Conservation (phyloP, 352 stramenopile genomes). For the Globisporangium ultimum region DNA sequence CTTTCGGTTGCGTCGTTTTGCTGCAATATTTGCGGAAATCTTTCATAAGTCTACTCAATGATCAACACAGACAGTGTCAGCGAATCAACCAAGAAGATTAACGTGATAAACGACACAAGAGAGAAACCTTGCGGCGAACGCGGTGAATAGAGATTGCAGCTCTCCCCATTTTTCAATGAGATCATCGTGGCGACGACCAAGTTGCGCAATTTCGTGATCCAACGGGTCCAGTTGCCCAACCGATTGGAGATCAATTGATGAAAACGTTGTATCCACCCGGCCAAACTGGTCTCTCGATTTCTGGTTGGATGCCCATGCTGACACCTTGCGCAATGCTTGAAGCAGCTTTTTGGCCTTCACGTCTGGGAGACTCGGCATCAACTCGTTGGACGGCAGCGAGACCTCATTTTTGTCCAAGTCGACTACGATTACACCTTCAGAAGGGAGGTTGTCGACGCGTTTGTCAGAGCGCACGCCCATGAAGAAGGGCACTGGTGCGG, state of each 20-base stretch:
- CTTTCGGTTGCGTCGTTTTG: constrained; percentile 8
- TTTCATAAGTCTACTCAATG: constrained; percentile 44
- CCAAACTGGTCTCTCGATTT: constrained; percentile 19
- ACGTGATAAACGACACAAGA: not conserved
- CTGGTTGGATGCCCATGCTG: constrained; percentile 40
- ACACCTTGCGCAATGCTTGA: constrained; percentile 44
- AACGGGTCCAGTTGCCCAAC: constrained; percentile 22
- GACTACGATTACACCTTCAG: constrained; percentile 63
- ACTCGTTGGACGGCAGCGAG: constrained; percentile 31
- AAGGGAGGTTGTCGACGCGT: constrained; percentile 30
- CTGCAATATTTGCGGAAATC: constrained; percentile 59
- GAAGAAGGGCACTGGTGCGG: constrained; percentile 72
- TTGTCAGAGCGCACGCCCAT: constrained; percentile 59
- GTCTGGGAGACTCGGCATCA: constrained; percentile 48
- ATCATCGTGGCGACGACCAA: constrained; percentile 40
- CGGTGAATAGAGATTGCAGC: constrained; percentile 46
- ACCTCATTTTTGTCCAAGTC: constrained; percentile 71
- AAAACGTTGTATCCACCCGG: constrained; percentile 16
- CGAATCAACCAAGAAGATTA: not conserved
- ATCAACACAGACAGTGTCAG: not conserved
- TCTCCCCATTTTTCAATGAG: constrained; percentile 57
- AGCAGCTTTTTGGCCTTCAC: constrained; percentile 60
- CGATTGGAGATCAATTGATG: constrained; percentile 5
- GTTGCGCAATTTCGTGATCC: constrained; percentile 22
- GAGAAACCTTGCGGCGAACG: constrained; percentile 48